Evolutionary conservation across 441 rosid genomes (phyloP), one percentile per base, ranked within the genome.

Genomic region (Corymbia calophylla): DNA sequence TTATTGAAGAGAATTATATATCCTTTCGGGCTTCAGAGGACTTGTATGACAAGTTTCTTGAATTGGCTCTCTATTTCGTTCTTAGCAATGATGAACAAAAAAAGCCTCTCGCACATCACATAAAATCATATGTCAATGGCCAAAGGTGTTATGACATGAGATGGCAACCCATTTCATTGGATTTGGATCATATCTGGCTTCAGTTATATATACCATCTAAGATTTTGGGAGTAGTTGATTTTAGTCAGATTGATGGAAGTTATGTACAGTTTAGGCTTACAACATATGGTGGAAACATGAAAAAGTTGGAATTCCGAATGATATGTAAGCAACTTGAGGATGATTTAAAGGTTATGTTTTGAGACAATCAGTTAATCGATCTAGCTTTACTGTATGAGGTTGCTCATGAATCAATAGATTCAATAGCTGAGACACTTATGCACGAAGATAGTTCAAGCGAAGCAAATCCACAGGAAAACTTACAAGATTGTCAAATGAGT

Each of bases 121-220:
- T 54, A 19, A 54, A 23, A 54, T 54, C 15, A 3, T 3, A 0
- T 3, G 32, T 62, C 12, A 3, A 62, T 62, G 68, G 68, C 6
- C 5, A 29, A 60, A 12, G n/a, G 32, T 6, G 16, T 31, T 5
- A 6, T 3, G 2, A 13, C 2, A 3, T 35, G 3, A 11, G 14
- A 11, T 12, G 11, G 16, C 5, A 6, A 13, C 31, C 58, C 10
- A 19, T 62, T 6, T 35, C 16, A 3, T 6, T 62, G 31, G 68
- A 29, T 62, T 62, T 2, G 8, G 68, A n/a, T 64, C 39, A 64
- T 64, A 31, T 64, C 0, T 4, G 1, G 2, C 19, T 64, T 8
- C 0, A 6, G 73, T 64, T n/a, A n/a, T 6, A n/a, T 1, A n/a
- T 4, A 7, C 21, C 35, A 8, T n/a, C 0, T 2, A 1, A 3